Evolutionary conservation across 192 early-diverging fungal species (phyloP).

Genomic region (Martensiomyces pterosporus): DNA sequence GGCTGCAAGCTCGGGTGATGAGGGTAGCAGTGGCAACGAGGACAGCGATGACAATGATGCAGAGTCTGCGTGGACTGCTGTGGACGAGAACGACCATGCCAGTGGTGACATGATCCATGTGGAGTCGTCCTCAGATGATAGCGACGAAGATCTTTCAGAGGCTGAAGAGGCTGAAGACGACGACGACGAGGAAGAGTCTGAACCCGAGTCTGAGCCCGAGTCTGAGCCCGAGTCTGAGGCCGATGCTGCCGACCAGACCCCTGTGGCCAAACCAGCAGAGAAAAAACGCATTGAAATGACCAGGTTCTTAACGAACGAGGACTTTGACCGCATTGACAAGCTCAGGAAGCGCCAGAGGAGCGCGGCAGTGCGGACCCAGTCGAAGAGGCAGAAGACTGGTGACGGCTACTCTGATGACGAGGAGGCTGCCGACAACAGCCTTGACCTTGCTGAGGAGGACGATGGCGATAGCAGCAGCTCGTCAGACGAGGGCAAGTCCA

Average conservation of each 20-base stretch:
- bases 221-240: no score
- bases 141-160: no score
- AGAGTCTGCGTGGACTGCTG: conserved; percentile 37
- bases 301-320: conserved; percentile 56
- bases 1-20: conserved; percentile 15
- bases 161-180: conserved; percentile 3
- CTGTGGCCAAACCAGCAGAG: background rate
- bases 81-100: conserved; percentile 11
- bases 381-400: conserved; percentile 12
- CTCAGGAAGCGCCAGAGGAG: conserved; percentile 66
- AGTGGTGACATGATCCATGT: conserved; percentile 1
- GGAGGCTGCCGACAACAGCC: background rate
- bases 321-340: conserved; percentile 82
- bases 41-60: conserved; percentile 47
- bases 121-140: background rate
- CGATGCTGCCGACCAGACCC: no score
- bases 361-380: conserved; percentile 23
- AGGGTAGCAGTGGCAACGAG: conserved; percentile 25
- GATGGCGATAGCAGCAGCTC: conserved; percentile 8
- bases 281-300: conserved; percentile 75
- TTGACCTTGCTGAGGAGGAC: conserved; percentile 1
- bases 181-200: background rate
- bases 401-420: conserved; percentile 4
- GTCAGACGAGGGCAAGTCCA: conserved; percentile 17
- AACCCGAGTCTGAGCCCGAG: background rate